These are phyloP conservation scores for Phialophora expanda DNA, from an alignment of 2,329 filamentous ascomycete genomes.

Conservation along the genomic window DNA sequence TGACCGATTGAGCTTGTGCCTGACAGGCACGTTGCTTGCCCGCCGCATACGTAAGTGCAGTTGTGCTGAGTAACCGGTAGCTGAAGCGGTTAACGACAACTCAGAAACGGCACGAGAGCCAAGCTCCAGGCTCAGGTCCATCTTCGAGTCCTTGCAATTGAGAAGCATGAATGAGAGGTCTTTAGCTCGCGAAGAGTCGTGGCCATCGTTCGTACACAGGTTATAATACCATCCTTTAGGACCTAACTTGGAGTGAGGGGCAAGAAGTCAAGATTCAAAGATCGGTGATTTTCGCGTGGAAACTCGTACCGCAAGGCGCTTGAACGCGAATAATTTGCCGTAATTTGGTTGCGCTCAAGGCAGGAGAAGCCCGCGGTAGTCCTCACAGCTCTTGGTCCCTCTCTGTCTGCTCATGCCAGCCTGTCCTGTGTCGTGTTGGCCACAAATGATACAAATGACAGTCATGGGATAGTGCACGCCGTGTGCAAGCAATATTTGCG, in stretches of 20 bases:
- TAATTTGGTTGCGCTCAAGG: neutral
- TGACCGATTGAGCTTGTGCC: slow-evolving; percentile 15
- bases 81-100: slow-evolving; percentile 6
- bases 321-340: neutral
- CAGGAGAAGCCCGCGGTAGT: neutral
- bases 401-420: neutral
- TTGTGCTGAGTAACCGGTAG: slow-evolving; percentile 18
- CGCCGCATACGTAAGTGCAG: slow-evolving; percentile 16
- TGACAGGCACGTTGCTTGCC: slow-evolving; percentile 1
- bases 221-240: neutral
- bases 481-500: too few relatives aligned
- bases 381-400: neutral
- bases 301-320: neutral
- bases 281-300: neutral
- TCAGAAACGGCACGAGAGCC: neutral
- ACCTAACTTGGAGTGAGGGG: neutral
- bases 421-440: neutral
- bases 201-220: neutral
- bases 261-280: neutral
- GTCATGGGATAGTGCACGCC: too few relatives aligned
- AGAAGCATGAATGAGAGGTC: neutral
- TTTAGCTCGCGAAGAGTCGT: neutral
- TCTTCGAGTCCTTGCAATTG: neutral
- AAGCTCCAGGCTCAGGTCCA: neutral
- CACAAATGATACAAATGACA: neutral